Conservation (phyloP, 176 grass and related monocot genomes). For the Poa pratensis region DNA sequence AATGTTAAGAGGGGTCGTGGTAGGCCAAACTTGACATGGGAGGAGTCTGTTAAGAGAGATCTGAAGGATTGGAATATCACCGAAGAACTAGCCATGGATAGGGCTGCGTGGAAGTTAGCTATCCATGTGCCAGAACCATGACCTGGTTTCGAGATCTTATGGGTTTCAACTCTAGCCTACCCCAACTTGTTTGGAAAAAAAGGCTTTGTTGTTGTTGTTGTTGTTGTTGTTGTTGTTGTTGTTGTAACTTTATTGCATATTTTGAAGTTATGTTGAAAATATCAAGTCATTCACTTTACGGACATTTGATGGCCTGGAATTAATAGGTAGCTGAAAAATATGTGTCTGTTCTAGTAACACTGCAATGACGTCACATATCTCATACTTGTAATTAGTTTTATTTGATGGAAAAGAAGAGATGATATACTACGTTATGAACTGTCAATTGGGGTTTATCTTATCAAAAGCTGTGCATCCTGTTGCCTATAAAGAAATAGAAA, state of each 20-base stretch:
- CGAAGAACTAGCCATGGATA: too few relatives aligned
- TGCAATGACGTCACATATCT: constrained; percentile 22
- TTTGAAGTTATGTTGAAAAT: constrained; percentile 19
- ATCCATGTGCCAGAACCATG: too few relatives aligned
- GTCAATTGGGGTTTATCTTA: constrained; percentile 7
- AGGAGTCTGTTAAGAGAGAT: too few relatives aligned
- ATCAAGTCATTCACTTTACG: not conserved
- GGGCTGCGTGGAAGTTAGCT: too few relatives aligned
- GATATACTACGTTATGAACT: not conserved
- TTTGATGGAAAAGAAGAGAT: constrained; percentile 15
- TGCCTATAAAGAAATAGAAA: not conserved
- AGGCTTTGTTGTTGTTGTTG: too few relatives aligned
- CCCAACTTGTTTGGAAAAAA: too few relatives aligned
- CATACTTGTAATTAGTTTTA: not conserved
- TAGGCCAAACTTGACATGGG: too few relatives aligned
- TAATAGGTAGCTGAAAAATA: constrained; percentile 18
- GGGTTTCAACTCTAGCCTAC: too few relatives aligned
- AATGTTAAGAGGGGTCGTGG: too few relatives aligned
- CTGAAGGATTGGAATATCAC: too few relatives aligned
- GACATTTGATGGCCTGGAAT: constrained; percentile 6
- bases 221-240: too few relatives aligned
- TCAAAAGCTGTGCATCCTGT: not conserved
- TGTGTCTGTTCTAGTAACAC: constrained; percentile 27
- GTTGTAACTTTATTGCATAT: not conserved
- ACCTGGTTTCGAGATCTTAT: too few relatives aligned